These are phyloP conservation scores for Candida saitoana DNA, from an alignment of 805 yeast species.

Conservation along the genomic window DNA sequence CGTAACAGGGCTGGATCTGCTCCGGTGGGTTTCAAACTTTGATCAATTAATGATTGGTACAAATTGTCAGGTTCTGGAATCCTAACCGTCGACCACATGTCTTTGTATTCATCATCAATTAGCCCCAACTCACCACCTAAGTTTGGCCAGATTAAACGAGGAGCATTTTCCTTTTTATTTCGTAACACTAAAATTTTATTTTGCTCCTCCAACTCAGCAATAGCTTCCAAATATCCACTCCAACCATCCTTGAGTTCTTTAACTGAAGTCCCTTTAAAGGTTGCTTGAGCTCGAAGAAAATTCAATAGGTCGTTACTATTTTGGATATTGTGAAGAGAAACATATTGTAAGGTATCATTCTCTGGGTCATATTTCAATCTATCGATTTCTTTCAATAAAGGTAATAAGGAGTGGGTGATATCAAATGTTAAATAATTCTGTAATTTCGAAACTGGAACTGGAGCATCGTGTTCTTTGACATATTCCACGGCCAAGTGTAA, in stretches of 20 bases:
- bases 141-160: conserved; percentile 91
- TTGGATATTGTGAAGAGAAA: conserved; percentile 83
- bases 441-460: conserved; percentile 63
- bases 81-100: conserved; percentile 73
- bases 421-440: conserved; percentile 62
- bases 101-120: conserved; percentile 77
- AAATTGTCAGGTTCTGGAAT: conserved; percentile 80
- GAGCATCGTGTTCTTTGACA: conserved; percentile 67
- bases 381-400: conserved; percentile 69
- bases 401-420: conserved; percentile 60
- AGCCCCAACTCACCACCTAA: conserved; percentile 66
- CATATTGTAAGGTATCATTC: conserved; percentile 71
- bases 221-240: conserved; percentile 80
- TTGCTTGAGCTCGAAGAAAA: conserved; percentile 72
- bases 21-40: conserved; percentile 93
- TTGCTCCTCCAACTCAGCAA: conserved; percentile 72
- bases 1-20: conserved; percentile 95
- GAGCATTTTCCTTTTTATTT: conserved; percentile 89
- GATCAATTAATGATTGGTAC: conserved; percentile 70
- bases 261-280: conserved; percentile 83
- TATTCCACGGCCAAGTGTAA: conserved; percentile 88
- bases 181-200: conserved; percentile 77
- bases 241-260: conserved; percentile 87
- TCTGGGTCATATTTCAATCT: conserved; percentile 66
- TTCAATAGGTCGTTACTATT: conserved; percentile 72